phyloP scores from a whole-genome alignment of 257 asterid genomes.

The Solanum dulcamara region DNA sequence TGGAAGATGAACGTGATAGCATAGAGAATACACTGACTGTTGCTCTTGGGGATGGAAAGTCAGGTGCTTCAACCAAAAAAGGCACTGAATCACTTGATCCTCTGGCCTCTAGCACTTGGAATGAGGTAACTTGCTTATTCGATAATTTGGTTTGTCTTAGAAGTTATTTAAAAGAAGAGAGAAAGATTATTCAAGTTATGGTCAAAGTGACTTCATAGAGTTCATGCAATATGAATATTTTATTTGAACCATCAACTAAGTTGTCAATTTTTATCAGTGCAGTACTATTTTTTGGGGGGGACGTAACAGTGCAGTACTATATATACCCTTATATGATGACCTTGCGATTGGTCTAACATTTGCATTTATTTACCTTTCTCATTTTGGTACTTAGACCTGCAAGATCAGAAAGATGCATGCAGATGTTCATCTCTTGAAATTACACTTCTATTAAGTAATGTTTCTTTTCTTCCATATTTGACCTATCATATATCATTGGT shows the following conservation, averaged over 20 bases:
- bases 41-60: slow-evolving; percentile 59
- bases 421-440: neutral
- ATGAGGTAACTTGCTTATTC: slow-evolving; percentile 35
- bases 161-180: neutral
- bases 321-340: neutral
- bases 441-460: neutral
- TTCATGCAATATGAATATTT: neutral
- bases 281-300: neutral
- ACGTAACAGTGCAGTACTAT: neutral
- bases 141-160: neutral
- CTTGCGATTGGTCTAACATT: neutral
- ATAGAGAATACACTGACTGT: slow-evolving; percentile 53
- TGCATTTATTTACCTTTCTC: neutral
- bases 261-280: neutral
- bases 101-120: slow-evolving; percentile 91
- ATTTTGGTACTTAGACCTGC: neutral
- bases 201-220: neutral
- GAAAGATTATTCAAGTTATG: neutral
- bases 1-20: slow-evolving; percentile 62
- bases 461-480: neutral
- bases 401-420: neutral
- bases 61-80: slow-evolving; percentile 42
- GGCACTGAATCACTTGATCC: slow-evolving; percentile 42
- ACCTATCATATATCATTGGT: neutral
- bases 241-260: neutral